A percentile compares a stretch with the other conserved stretches of the same genome.
Evolutionary conservation across 2,329 filamentous ascomycete species (phyloP).

Genomic region (Saccharata proteae): DNA sequence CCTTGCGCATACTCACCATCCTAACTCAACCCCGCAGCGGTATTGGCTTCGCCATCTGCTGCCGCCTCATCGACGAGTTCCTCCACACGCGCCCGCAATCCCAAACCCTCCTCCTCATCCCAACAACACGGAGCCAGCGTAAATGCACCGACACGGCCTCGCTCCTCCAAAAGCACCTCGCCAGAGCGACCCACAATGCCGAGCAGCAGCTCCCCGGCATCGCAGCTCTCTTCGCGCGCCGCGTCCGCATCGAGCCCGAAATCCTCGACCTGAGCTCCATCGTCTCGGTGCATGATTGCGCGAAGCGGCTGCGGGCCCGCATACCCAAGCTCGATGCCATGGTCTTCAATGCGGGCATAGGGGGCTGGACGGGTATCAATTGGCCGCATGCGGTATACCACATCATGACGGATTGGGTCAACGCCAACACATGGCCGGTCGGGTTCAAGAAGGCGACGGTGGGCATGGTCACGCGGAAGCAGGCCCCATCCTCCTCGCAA

Average conservation of each 20-base stretch:
- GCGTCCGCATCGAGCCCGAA: slow-evolving; percentile 43
- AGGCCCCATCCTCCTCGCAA: slow-evolving; percentile 21
- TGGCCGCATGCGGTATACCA: slow-evolving; percentile 49
- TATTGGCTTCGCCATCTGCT: slow-evolving; percentile 71
- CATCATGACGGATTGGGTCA: slow-evolving; percentile 49
- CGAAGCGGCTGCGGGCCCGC: slow-evolving; percentile 38
- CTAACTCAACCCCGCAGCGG: slow-evolving; percentile 48
- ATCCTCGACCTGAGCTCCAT: slow-evolving; percentile 46
- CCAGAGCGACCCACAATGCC: slow-evolving; percentile 28
- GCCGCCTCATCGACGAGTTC: slow-evolving; percentile 84
- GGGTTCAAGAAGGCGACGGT: slow-evolving; percentile 55
- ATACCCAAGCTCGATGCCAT: slow-evolving; percentile 66
- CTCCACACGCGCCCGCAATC: slow-evolving; percentile 53
- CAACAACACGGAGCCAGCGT: slow-evolving; percentile 63
- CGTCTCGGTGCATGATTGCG: slow-evolving; percentile 42
- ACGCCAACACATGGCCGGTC: slow-evolving; percentile 62
- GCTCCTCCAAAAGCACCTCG: slow-evolving; percentile 51
- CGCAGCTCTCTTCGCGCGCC: slow-evolving; percentile 26
- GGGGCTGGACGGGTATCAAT: slow-evolving; percentile 71
- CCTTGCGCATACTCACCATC: slow-evolving; percentile 5
- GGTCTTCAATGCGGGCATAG: slow-evolving; percentile 79
- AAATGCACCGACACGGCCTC: slow-evolving; percentile 65
- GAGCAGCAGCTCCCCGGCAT: slow-evolving; percentile 25
- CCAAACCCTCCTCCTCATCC: slow-evolving; percentile 64
- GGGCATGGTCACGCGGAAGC: slow-evolving; percentile 42